These are phyloP conservation scores for Beauveria rudraprayagi DNA, from an alignment of 2,329 filamentous ascomycete genomes.

Conservation along the genomic window DNA sequence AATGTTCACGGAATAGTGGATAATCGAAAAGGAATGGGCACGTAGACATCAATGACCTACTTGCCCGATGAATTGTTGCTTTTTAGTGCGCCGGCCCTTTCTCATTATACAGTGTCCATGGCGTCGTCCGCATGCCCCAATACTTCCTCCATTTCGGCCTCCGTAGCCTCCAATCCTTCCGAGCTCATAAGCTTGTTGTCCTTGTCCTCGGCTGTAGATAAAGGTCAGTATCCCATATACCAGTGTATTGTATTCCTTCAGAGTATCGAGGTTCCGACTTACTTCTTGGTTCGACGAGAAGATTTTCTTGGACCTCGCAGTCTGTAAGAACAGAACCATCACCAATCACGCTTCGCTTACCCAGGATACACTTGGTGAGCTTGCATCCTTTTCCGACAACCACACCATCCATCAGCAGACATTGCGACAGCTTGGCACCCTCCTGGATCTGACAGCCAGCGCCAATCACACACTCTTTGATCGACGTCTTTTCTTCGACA, in stretches of 20 bases:
- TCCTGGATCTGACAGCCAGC: conserved; percentile 78
- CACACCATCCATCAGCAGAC: conserved; percentile 86
- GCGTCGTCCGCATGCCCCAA: conserved; percentile 34
- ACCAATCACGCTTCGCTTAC: conserved; percentile 73
- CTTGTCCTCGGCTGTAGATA: conserved; percentile 52
- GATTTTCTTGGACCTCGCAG: conserved; percentile 87
- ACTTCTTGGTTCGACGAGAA: conserved; percentile 74
- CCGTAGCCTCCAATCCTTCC: conserved; percentile 55
- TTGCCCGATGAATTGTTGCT: not conserved
- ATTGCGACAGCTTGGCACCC: conserved; percentile 80
- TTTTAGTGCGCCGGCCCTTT: not conserved
- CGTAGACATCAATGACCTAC: too few relatives aligned
- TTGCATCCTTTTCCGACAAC: conserved; percentile 77
- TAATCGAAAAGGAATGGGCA: not conserved
- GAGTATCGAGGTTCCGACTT: conserved; percentile 27
- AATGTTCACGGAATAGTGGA: not conserved
- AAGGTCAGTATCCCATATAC: conserved; percentile 12
- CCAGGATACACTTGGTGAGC: conserved; percentile 80
- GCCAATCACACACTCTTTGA: conserved; percentile 87
- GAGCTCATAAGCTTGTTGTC: conserved; percentile 61
- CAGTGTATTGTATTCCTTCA: conserved; percentile 10
- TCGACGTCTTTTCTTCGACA: conserved; percentile 79
- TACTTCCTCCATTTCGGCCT: conserved; percentile 51
- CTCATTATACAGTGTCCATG: not conserved
- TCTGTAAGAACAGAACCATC: conserved; percentile 73